Evolutionary conservation across 2,329 filamentous ascomycete genomes (phyloP), one percentile per base, ranked within the genome.

Genomic region (Aspergillus amoenus): DNA sequence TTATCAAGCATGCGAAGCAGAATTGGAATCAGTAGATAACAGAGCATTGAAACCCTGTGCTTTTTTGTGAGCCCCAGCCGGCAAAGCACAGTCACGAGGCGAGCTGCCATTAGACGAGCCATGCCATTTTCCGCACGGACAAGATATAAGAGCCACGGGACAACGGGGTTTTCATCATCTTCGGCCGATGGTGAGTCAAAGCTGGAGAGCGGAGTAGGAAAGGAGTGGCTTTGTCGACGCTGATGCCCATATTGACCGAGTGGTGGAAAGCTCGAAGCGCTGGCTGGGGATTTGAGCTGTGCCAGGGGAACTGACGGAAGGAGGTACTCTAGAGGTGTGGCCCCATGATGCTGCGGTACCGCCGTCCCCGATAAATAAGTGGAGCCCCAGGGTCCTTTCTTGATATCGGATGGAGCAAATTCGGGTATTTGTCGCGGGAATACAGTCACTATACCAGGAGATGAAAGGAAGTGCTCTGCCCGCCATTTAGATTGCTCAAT

Each of bases 401-500:
- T 75, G 56, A 81, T 78, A 52, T 79, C 80, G 2, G 71, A 74
- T 6, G 78, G 75, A 1, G 81, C 74, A 52, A 84, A 82, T 43
- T 83, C 82, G 40, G 82, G 74, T 5, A 72, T 70, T 68, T 67
- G 70, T 63, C 81, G 79, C 2, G 88, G 88, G 59, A 91, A 89
- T 11, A 90, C 83, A 18, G 87, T 84, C 55, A 90, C 76, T 41
- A 92, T 84, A 0, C 85, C 82, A 2, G 88, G 88, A 1, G 88
- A 88, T 58, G 84, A 87, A 43, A 88, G 75, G 48, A 90, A 82
- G 65, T 90, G 84, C 62, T 88, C 88, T 9, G 90, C 87, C 54
- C 91, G 85, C 72, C 88, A 90, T 64, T 87, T 88, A 0, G 93
- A 97, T 66, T 90, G 85, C 59, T 87, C 84, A 49, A 96, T 84